Conservation (phyloP, 2,329 filamentous ascomycete species). For the Paecilomyces variotii region DNA sequence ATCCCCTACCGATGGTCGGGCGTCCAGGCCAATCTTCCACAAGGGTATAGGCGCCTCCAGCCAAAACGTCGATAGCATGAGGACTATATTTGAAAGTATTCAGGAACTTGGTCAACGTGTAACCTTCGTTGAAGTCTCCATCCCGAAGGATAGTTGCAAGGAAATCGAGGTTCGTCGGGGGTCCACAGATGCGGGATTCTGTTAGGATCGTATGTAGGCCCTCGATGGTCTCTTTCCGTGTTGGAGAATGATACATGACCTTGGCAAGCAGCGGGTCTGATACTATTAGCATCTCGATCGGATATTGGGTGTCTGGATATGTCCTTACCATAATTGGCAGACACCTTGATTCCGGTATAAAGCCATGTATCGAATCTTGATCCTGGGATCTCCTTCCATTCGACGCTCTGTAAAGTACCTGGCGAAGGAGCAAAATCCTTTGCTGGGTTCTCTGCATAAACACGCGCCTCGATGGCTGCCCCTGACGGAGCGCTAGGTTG, state of each 20-base stretch:
- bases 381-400: constrained; percentile 43
- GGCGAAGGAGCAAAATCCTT: constrained; percentile 52
- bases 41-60: constrained; percentile 49
- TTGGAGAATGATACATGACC: constrained; percentile 46
- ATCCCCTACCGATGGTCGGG: constrained; percentile 49
- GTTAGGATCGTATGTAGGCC: constrained; percentile 38
- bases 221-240: constrained; percentile 35
- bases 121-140: constrained; percentile 39
- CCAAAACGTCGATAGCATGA: constrained; percentile 48
- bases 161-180: constrained; percentile 52
- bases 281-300: constrained; percentile 2
- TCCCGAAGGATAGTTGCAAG: constrained; percentile 43
- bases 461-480: constrained; percentile 45
- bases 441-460: constrained; percentile 53
- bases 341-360: constrained; percentile 48
- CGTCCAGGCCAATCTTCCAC: constrained; percentile 54
- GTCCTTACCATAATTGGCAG: constrained; percentile 46
- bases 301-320: constrained; percentile 4
- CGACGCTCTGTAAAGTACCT: constrained; percentile 50
- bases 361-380: constrained; percentile 59
- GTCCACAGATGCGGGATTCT: constrained; percentile 43
- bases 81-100: constrained; percentile 43
- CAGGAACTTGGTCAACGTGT: constrained; percentile 52
- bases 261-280: constrained; percentile 51
- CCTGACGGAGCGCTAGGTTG: constrained; percentile 39